A percentile compares a stretch with the other conserved stretches of the same genome.
phyloP scores from a whole-genome alignment of 805 yeast species.

The Yamadazyma takamatsuzukensis region DNA sequence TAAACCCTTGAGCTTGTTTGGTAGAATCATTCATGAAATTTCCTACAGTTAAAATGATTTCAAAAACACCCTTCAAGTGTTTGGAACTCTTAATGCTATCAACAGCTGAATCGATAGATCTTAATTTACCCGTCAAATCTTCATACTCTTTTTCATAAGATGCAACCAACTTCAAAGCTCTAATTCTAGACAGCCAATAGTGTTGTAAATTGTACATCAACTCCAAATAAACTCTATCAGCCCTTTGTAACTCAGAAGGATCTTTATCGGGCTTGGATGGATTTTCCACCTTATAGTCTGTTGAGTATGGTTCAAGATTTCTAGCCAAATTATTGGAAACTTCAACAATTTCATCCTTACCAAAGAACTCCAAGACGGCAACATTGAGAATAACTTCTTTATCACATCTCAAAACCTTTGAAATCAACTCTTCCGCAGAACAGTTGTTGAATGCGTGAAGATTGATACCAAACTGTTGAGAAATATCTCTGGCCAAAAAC shows the following conservation, averaged over 20 bases:
- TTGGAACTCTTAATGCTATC: constrained; percentile 49
- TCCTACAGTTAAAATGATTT: constrained; percentile 68
- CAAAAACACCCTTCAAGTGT: constrained; percentile 55
- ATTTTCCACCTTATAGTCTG: constrained; percentile 38
- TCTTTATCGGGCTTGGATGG: constrained; percentile 47
- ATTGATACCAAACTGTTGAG: constrained; percentile 79
- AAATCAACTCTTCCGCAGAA: constrained; percentile 52
- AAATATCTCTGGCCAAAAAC: constrained; percentile 64
- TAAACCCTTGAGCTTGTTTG: constrained; percentile 69
- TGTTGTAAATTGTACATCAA: constrained; percentile 62
- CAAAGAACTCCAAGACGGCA: constrained; percentile 66
- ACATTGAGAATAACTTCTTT: constrained; percentile 47
- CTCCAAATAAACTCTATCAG: constrained; percentile 68
- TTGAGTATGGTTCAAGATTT: constrained; percentile 61
- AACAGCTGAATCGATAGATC: constrained; percentile 57
- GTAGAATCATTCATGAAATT: constrained; percentile 74
- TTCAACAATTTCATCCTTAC: constrained; percentile 60
- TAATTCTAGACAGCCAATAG: constrained; percentile 72
- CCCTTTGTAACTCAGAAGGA: constrained; percentile 56
- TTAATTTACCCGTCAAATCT: constrained; percentile 55
- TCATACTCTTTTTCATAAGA: constrained; percentile 64
- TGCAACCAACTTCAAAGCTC: constrained; percentile 52
- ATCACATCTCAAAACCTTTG: constrained; percentile 59
- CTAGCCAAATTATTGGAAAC: constrained; percentile 53
- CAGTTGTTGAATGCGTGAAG: constrained; percentile 57